phyloP scores from a whole-genome alignment of 75 land plant species.

The Picea glauca region DNA sequence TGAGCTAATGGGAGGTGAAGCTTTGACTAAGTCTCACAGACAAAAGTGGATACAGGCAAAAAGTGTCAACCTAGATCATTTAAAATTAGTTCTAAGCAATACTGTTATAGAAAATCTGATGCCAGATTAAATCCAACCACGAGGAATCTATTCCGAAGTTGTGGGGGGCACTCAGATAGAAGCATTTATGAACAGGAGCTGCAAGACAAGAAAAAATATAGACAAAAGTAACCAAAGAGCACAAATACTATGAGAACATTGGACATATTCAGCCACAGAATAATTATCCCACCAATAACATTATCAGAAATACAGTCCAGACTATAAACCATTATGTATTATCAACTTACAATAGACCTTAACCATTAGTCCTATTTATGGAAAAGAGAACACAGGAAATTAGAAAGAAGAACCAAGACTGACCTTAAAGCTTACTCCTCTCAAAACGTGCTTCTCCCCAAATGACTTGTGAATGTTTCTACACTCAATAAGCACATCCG shows the following conservation, averaged over 20 bases:
- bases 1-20: too few species aligned
- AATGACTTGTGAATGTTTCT: constrained; percentile 89
- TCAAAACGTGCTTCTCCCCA: constrained; percentile 91
- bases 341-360: not conserved
- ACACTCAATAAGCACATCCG: constrained; percentile 88
- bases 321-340: not conserved
- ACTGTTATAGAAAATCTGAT: too few species aligned
- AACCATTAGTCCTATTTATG: not conserved
- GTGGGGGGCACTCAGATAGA: not conserved
- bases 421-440: constrained; percentile 99
- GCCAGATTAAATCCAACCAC: not conserved
- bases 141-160: not conserved
- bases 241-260: not conserved
- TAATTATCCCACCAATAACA: not conserved
- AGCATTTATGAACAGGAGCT: not conserved
- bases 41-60: not conserved
- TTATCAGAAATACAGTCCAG: not conserved
- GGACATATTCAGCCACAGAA: not conserved
- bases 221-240: not conserved
- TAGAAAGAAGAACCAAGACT: constrained; percentile 1
- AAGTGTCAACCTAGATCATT: not conserved
- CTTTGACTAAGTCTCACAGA: too few species aligned
- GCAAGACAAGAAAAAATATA: not conserved
- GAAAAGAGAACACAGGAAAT: not conserved
- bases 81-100: not conserved